A percentile compares a stretch with the other conserved stretches of the same genome.
Evolutionary conservation across 306 rosid species (phyloP).

Genomic region (Sindora glabra): DNA sequence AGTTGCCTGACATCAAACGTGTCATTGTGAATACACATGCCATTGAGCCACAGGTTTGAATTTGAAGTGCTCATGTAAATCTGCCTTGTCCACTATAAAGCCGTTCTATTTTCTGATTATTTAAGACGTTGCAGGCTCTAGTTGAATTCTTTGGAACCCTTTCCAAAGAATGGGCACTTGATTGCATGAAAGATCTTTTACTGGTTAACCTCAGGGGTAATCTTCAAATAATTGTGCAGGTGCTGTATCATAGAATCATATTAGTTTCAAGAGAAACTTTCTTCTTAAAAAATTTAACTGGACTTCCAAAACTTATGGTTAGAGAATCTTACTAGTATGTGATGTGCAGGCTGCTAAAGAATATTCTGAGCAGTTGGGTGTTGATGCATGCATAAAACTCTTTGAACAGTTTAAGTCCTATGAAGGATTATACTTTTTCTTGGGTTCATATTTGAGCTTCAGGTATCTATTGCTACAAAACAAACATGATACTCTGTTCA

Average conservation of each 20-base stretch:
- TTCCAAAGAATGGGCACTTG: conserved; percentile 95
- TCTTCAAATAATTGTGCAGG: conserved; percentile 97
- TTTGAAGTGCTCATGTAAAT: conserved; percentile 8
- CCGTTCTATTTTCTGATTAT: conserved; percentile 4
- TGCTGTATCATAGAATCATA: conserved; percentile 2
- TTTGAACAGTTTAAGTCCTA: conserved; percentile 95
- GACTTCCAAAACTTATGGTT: not conserved
- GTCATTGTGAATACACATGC: conserved; percentile 90
- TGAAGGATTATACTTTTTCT: conserved; percentile 90
- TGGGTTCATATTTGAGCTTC: conserved; percentile 86
- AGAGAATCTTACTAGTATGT: conserved; percentile 7
- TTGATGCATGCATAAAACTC: conserved; percentile 80
- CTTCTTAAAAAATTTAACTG: not conserved
- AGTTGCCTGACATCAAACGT: conserved; percentile 86
- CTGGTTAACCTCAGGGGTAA: conserved; percentile 91
- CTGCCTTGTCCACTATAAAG: not conserved
- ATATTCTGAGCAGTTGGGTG: conserved; percentile 92
- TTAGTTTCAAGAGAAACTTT: not conserved
- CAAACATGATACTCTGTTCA: conserved; percentile 1
- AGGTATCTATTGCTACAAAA: conserved; percentile 40
- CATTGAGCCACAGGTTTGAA: conserved; percentile 87
- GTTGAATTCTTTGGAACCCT: conserved; percentile 94
- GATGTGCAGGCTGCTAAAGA: conserved; percentile 80
- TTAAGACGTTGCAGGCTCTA: conserved; percentile 50
- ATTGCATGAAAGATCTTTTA: conserved; percentile 96